phyloP scores from a whole-genome alignment of 495 filamentous ascomycete genomes.

The Thozetella sp. region DNA sequence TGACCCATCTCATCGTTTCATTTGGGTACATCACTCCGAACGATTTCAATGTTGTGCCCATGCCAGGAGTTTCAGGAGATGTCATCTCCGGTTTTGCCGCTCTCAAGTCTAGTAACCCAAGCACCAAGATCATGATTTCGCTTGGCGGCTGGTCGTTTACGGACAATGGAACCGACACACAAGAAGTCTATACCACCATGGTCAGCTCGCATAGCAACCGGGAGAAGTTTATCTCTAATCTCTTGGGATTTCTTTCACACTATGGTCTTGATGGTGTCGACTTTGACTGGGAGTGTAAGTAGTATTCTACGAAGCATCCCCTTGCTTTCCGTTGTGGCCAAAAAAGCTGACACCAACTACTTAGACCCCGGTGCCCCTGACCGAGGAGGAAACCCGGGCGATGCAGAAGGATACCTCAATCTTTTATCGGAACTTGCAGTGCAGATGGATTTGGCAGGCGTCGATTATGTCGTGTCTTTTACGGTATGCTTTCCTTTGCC shows the following conservation, averaged over 20 bases:
- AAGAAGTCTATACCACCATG: conserved; percentile 20
- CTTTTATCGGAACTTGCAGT: conserved; percentile 34
- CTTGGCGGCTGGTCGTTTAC: conserved; percentile 50
- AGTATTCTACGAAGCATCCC: background rate
- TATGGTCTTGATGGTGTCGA: no score
- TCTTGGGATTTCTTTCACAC: conserved; percentile 42
- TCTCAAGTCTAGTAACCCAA: conserved; percentile 23
- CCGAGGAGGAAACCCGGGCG: conserved; percentile 38
- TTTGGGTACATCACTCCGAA: conserved; percentile 24
- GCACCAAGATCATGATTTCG: conserved; percentile 33
- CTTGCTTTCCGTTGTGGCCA: no score
- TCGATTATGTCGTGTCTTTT: conserved; percentile 36
- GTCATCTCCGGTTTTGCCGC: conserved; percentile 20
- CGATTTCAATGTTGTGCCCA: conserved; percentile 9
- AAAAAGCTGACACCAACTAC: conserved; percentile 44
- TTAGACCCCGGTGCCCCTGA: conserved; percentile 52
- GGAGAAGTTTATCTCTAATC: conserved; percentile 35
- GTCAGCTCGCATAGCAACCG: conserved; percentile 18
- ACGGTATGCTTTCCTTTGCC: no score
- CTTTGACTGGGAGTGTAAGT: conserved; percentile 43
- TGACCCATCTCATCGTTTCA: conserved; percentile 26
- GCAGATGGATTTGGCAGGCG: conserved; percentile 17
- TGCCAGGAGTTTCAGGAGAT: conserved; percentile 1
- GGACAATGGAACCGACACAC: conserved; percentile 34
- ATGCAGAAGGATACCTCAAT: conserved; percentile 41